Conservation (phyloP, 2,329 filamentous ascomycete species). For the Aureobasidium mangrovei region DNA sequence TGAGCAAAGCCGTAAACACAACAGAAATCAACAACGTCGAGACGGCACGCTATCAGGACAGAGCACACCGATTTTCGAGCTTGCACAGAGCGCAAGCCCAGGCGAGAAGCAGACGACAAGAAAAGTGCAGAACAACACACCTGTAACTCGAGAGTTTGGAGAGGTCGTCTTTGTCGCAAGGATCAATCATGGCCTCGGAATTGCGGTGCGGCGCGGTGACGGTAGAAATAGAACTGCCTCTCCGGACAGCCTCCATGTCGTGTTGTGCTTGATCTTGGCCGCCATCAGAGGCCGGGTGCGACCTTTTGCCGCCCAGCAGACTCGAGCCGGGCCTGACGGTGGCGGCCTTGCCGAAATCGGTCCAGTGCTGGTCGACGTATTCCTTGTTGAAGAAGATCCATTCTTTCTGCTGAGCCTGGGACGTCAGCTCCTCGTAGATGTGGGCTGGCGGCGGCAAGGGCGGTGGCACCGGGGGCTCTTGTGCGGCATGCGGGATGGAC, state of each 20-base stretch:
- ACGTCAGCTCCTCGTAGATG: constrained; percentile 44
- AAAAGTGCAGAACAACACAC: constrained; percentile 25
- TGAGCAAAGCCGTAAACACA: constrained; percentile 2
- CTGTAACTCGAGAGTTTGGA: constrained; percentile 33
- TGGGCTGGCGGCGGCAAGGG: constrained; percentile 55
- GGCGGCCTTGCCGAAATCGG: constrained; percentile 38
- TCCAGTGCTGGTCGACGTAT: constrained; percentile 32
- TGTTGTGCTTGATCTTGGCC: constrained; percentile 19
- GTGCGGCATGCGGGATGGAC: constrained; percentile 50
- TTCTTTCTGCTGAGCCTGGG: constrained; percentile 48
- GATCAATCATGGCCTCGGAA: constrained; percentile 21
- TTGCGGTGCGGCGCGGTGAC: constrained; percentile 23
- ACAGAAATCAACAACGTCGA: constrained; percentile 1
- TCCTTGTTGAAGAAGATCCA: constrained; percentile 52
- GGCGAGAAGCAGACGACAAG: background rate
- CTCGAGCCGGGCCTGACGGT: constrained; percentile 41
- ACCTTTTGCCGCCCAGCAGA: constrained; percentile 30
- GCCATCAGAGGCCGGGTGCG: background rate
- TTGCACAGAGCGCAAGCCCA: background rate
- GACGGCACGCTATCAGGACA: background rate
- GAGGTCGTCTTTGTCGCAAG: constrained; percentile 24
- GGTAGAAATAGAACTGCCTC: constrained; percentile 33
- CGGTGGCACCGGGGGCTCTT: constrained; percentile 43
- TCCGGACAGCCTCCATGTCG: constrained; percentile 26
- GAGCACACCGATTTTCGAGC: background rate